Conservation (phyloP, 257 asterid species). For the Fraxinus americana region DNA sequence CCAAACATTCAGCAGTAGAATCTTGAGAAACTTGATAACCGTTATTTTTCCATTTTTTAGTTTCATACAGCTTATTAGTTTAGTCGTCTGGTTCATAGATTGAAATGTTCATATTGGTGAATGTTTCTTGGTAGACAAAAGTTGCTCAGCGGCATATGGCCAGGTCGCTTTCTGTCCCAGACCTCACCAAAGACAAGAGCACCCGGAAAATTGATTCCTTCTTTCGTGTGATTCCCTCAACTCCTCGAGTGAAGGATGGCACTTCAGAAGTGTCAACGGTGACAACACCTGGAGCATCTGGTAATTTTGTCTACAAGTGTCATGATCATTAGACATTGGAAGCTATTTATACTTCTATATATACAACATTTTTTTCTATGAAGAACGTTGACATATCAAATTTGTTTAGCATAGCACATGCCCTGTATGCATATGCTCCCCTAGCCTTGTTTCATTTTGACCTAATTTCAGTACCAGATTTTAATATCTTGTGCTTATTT, state of each 20-base stretch:
- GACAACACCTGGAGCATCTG: conserved; percentile 41
- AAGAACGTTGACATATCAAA: too few relatives aligned
- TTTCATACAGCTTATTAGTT: not conserved
- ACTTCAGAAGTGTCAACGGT: conserved; percentile 31
- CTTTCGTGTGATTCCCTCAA: conserved; percentile 81
- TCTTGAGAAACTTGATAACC: not conserved
- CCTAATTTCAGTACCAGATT: conserved; percentile 1
- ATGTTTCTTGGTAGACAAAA: conserved; percentile 43
- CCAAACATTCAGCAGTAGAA: not conserved
- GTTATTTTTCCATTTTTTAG: too few relatives aligned
- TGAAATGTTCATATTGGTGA: conserved; percentile 8
- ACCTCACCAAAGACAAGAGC: conserved; percentile 54
- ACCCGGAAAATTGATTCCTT: conserved; percentile 54
- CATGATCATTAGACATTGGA: not conserved
- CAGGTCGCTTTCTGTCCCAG: conserved; percentile 78
- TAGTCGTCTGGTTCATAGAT: not conserved
- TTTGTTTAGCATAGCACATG: not conserved
- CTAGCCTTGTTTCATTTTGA: not conserved
- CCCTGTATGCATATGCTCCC: not conserved
- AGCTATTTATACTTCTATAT: not conserved
- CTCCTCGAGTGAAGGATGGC: conserved; percentile 60
- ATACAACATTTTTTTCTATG: too few relatives aligned
- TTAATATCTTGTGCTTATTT: not conserved
- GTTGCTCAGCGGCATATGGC: conserved; percentile 48
- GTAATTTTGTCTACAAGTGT: conserved; percentile 29